phyloP scores from a whole-genome alignment of 441 rosid species.

The Omphalea diandra region DNA sequence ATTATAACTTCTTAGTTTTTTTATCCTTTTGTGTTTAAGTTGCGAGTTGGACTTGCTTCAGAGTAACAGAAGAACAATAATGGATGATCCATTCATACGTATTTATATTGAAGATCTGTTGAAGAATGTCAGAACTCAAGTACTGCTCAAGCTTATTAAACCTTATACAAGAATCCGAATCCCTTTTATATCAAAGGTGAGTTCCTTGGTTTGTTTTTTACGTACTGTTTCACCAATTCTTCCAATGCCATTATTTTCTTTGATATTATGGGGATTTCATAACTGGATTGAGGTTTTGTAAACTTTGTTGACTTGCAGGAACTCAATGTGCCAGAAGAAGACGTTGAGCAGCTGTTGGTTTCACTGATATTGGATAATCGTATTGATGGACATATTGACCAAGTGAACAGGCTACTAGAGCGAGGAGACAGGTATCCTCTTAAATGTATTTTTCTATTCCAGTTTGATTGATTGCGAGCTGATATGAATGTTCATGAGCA shows the following conservation, averaged over 20 bases:
- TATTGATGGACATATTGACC: conserved; percentile 95
- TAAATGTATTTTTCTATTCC: background rate
- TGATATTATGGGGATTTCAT: background rate
- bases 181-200: conserved; percentile 92
- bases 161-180: conserved; percentile 93
- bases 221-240: background rate
- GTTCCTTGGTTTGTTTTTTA: background rate
- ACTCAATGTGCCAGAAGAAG: conserved; percentile 94
- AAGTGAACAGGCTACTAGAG: conserved; percentile 87
- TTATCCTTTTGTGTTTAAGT: conserved; percentile 9
- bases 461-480: background rate
- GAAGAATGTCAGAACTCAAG: conserved; percentile 98
- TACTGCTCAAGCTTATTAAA: conserved; percentile 92
- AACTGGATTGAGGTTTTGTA: conserved; percentile 12
- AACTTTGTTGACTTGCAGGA: conserved; percentile 45
- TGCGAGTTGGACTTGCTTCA: conserved; percentile 32
- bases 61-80: conserved; percentile 92
- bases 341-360: conserved; percentile 88
- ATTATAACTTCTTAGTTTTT: background rate
- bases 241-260: background rate
- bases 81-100: conserved; percentile 97
- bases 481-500: background rate
- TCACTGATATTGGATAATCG: conserved; percentile 90
- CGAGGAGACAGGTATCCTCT: conserved; percentile 77
- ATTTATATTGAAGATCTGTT: conserved; percentile 96